A percentile compares a stretch with the other conserved stretches of the same genome.
These are phyloP conservation scores for Triticum aestivum DNA, from an alignment of 176 grass and related monocot species.

Conservation along the genomic window IWGSC_CS_RefSeq_v2.1 NC_057806.1:522790849-522791348, in stretches of 20 bases:
- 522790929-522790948: not conserved
- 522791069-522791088: constrained; percentile 16
- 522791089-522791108: constrained; percentile 46
- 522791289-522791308: not conserved
- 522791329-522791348: not conserved
- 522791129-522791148: constrained; percentile 79
- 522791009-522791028: too few species aligned
- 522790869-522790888: not conserved
- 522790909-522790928: not conserved
- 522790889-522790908: not conserved
- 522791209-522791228: constrained; percentile 74
- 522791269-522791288: not conserved
- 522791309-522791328: not conserved
- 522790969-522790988: not conserved
- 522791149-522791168: constrained; percentile 79
- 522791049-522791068: not conserved
- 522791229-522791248: constrained; percentile 52
- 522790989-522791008: too few species aligned
- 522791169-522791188: constrained; percentile 77
- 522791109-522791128: constrained; percentile 59
- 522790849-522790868: not conserved
- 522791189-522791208: constrained; percentile 80
- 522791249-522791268: not conserved
- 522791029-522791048: constrained; percentile 9
- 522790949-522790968: constrained; percentile 20